These are phyloP conservation scores for Didymosphaeria variabile DNA, from an alignment of 2,329 filamentous ascomycete genomes.

Conservation along the genomic window DNA sequence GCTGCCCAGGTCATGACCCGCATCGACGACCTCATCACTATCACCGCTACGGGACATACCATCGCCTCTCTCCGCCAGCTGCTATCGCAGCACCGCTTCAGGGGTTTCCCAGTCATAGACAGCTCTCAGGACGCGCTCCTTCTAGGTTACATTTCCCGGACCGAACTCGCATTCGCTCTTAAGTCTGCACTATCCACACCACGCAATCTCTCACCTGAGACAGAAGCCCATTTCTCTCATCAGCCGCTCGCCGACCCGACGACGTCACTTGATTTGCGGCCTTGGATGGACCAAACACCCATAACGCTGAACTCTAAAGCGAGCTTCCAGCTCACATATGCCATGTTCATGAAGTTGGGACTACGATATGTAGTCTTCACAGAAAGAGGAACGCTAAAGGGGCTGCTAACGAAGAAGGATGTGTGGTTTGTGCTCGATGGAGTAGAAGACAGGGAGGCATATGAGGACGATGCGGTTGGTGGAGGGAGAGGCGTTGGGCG, in stretches of 20 bases:
- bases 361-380: slow-evolving; percentile 89
- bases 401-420: slow-evolving; percentile 95
- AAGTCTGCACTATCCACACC: slow-evolving; percentile 66
- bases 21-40: slow-evolving; percentile 86
- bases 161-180: slow-evolving; percentile 85
- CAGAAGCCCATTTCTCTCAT: slow-evolving; percentile 85
- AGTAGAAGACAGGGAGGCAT: slow-evolving; percentile 44
- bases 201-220: slow-evolving; percentile 71
- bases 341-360: slow-evolving; percentile 94
- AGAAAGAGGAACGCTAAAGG: slow-evolving; percentile 81
- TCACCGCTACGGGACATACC: slow-evolving; percentile 88
- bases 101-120: slow-evolving; percentile 90
- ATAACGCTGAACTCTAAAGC: slow-evolving; percentile 83
- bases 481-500: slow-evolving; percentile 42
- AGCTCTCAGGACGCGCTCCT: slow-evolving; percentile 80
- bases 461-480: slow-evolving; percentile 46
- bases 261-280: slow-evolving; percentile 83
- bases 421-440: slow-evolving; percentile 91
- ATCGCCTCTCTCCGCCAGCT: slow-evolving; percentile 77
- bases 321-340: slow-evolving; percentile 83
- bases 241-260: slow-evolving; percentile 78
- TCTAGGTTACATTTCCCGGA: slow-evolving; percentile 92
- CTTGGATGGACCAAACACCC: slow-evolving; percentile 99
- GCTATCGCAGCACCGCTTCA: slow-evolving; percentile 77
- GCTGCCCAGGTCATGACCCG: slow-evolving; percentile 92